Percentiles rank a stretch among this genome's conserved stretches.
Conservation (phyloP, 208 protist genomes). For the Acanthamoeba healyi region DNA sequence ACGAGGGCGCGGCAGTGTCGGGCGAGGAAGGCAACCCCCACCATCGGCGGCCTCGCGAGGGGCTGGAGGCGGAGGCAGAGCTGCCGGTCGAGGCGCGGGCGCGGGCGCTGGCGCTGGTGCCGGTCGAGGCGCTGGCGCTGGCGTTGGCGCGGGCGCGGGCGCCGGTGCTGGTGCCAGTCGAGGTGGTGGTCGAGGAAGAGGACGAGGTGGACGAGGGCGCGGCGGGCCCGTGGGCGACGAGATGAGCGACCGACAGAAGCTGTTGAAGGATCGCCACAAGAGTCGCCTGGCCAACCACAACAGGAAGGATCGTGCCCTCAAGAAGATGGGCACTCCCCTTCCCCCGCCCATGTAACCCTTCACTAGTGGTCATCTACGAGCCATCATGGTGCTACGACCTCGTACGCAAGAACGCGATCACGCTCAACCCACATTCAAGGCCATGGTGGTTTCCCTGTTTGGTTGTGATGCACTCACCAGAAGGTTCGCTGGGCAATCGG, state of each 20-base stretch:
- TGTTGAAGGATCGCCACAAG: conserved; percentile 47
- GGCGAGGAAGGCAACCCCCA: neutral
- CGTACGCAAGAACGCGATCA: no score
- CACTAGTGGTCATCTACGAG: no score
- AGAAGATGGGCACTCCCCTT: neutral
- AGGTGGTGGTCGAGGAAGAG: neutral
- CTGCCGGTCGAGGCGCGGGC: neutral
- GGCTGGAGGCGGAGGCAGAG: neutral
- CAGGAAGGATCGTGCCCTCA: neutral
- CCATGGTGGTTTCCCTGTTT: no score
- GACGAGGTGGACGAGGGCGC: conserved; percentile 33
- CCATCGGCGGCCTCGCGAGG: neutral
- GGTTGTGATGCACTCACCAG: no score
- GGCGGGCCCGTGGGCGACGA: conserved; percentile 26
- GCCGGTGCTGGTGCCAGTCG: no score
- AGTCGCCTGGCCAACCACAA: conserved; percentile 30
- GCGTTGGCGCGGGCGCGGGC: no score
- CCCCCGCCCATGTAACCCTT: conserved; percentile 70
- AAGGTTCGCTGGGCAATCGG: no score
- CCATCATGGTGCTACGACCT: no score
- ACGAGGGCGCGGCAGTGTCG: neutral
- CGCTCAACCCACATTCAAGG: no score
- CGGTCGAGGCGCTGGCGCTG: no score
- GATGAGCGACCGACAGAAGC: conserved; percentile 49
- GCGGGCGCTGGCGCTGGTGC: no score